A percentile compares a stretch with the other conserved stretches of the same genome.
These are phyloP conservation scores for Malbranchea zuffiana DNA, from an alignment of 2,329 filamentous ascomycete species.

Conservation along the genomic window DNA sequence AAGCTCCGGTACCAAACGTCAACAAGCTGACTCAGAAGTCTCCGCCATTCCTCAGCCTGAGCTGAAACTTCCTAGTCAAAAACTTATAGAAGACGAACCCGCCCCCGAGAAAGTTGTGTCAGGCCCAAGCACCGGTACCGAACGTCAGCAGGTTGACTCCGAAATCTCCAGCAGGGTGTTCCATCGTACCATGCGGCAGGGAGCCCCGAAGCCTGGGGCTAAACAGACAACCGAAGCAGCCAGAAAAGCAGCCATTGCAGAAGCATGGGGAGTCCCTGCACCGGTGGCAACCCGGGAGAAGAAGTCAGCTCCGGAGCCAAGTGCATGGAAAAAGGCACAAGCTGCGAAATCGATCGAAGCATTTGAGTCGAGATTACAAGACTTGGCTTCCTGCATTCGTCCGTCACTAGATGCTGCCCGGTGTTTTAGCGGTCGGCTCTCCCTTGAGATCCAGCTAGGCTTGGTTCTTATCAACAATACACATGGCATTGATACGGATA, in stretches of 20 bases:
- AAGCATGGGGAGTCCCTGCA: slow-evolving; percentile 20
- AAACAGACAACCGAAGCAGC: slow-evolving; percentile 16
- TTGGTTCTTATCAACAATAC: slow-evolving; percentile 24
- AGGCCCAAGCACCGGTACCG: neutral
- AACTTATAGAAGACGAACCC: no score
- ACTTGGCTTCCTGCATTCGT: slow-evolving; percentile 22
- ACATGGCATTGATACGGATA: slow-evolving; percentile 17
- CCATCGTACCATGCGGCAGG: slow-evolving; percentile 25
- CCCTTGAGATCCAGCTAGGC: slow-evolving; percentile 30
- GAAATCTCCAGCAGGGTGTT: slow-evolving; percentile 20
- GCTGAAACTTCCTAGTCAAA: neutral
- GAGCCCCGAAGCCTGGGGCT: slow-evolving; percentile 13
- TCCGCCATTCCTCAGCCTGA: neutral
- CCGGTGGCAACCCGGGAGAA: slow-evolving; percentile 2
- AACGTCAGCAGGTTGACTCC: slow-evolving; percentile 5
- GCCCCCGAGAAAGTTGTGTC: neutral
- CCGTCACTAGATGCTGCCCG: slow-evolving; percentile 26
- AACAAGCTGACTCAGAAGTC: slow-evolving; percentile 14
- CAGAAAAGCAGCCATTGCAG: slow-evolving; percentile 20
- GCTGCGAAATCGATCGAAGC: slow-evolving; percentile 8
- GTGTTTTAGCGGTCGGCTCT: slow-evolving; percentile 26
- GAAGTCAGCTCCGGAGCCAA: slow-evolving; percentile 4
- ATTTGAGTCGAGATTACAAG: slow-evolving; percentile 13
- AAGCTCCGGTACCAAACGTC: slow-evolving; percentile 1
- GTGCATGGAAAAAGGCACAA: slow-evolving; percentile 12